Evolutionary conservation across 1,139 yeast species (phyloP), one percentile per base, ranked within the genome.

Genomic region (Yamadazyma dendronema): DNA sequence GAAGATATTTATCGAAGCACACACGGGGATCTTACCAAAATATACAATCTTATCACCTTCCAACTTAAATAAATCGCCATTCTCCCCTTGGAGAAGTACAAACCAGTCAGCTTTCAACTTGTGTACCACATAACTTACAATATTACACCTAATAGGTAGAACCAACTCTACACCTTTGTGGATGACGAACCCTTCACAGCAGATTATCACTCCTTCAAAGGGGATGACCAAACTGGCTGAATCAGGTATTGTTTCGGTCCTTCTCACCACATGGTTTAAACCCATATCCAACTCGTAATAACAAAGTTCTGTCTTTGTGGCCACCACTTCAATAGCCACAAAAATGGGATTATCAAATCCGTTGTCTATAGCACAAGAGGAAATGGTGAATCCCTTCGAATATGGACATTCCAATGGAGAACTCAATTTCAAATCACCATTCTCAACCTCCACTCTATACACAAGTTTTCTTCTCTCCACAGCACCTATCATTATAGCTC

Each of bases 251-350:
- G 37, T n/a, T 13, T 75, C 56, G 40, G 75, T 67, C 16, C 49
- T 49, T 39, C 73, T 74, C 2, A 84, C 69, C 2, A 89, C 75
- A 53, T 84, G 85, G 53, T 90, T 89, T 37, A 90, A 65, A 0
- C 97, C 96, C 36, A 86, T 73, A 57, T 92, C 97, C 22, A 90
- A 63, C 53, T 87, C 94, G 59, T 90, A 90, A 56, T 75, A 84
- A 7, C 77, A 74, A 40, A 90, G 61, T 13, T 43, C 42, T 3
- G 36, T 1, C 37, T 42, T 47, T n/a, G 46, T 45, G 14, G 37
- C 33, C 45, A 77, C 72, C 37, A 79, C 85, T 55, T 92, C 97
- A 14, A 92, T 61, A 0, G 92, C 74, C 0, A 88, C 95, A 70
- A 88, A 89, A 5, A 77, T 54, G 0, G 98, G 97, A 54, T 88